Base-by-base conservation (phyloP, 768 basidiomycete species). In the Postia placenta region DNA sequence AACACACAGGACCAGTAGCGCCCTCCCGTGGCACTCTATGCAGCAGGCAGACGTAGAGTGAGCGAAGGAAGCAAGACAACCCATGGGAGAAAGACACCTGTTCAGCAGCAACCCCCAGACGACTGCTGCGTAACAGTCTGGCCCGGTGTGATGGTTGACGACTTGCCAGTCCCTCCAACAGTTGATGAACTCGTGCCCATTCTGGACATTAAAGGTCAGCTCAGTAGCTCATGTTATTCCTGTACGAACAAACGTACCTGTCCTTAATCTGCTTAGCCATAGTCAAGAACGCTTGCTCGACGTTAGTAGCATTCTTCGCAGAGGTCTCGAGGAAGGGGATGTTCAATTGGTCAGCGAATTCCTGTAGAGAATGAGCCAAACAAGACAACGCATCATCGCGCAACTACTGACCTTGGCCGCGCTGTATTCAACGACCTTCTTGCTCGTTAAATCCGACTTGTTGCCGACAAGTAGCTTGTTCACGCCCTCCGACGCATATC, bases 381-480 rank as follows among this genome's bases (percentile, higher is more conserved):
- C n/a, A n/a, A n/a, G n/a, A n/a, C n/a, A n/a, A n/a, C n/a, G n/a
- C n/a, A n/a, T 20, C 17, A 6, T 45, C 26, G n/a, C 6, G 38
- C 20, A 45, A 17, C n/a, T n/a, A 33, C 43, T 27, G 11, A 86
- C 89, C 83, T 92, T 91, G 33, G 90, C 90, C 38, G 83, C 85
- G 47, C 81, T 82, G 64, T 92, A 90, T 66, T 92, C 89, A 43
- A 93, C 91, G 53, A 90, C 89, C 71, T 94, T 93, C 83, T 95
- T 97, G 74, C 86, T 87, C 40, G 91, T 91, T 71, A 95, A 80
- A 69, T 99, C 96, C 51, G 93, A 95, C 74, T 99, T 99, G 78
- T 99, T 99, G 47, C 96, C 96, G 46, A 99, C 89, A 39, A 99
- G 80, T 45, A 99, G 74, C 76, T 98, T 98, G 80, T 98, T 97